Conservation (phyloP, 1,284 basidiomycete genomes). For the Vanrija humicola region DNA sequence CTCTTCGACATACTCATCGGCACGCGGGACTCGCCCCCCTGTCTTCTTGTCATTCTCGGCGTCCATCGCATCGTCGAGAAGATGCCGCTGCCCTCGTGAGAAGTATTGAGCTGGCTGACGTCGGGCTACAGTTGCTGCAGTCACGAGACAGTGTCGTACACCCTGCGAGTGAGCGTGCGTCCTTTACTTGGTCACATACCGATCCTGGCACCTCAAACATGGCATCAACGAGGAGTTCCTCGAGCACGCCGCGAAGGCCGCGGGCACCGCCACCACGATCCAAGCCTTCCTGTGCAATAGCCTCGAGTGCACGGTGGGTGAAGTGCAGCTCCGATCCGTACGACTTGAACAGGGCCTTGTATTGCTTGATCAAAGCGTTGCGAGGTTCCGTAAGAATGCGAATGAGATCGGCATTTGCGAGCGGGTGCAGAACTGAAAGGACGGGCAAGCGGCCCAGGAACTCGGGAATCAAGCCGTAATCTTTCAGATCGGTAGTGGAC, state of each 20-base stretch:
- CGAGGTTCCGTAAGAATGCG: constrained; percentile 85
- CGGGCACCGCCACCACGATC: constrained; percentile 83
- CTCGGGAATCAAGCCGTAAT: constrained; percentile 91
- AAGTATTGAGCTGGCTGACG: constrained; percentile 59
- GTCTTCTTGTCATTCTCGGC: constrained; percentile 51
- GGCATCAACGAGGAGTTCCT: constrained; percentile 75
- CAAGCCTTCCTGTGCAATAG: constrained; percentile 71
- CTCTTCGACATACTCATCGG: constrained; percentile 8
- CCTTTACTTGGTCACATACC: constrained; percentile 57
- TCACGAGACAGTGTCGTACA: constrained; percentile 61
- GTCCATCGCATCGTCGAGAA: constrained; percentile 57
- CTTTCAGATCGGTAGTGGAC: constrained; percentile 63
- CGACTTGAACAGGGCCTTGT: constrained; percentile 64
- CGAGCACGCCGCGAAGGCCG: constrained; percentile 83
- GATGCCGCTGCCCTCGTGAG: constrained; percentile 57
- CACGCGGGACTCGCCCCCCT: not conserved
- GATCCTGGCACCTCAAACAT: constrained; percentile 77
- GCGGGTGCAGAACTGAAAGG: constrained; percentile 72
- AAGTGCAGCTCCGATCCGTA: constrained; percentile 47
- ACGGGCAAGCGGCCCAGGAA: constrained; percentile 88
- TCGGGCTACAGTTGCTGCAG: constrained; percentile 56
- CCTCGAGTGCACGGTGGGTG: constrained; percentile 50
- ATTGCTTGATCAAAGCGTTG: constrained; percentile 85
- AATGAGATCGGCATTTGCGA: constrained; percentile 71
- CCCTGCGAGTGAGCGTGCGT: constrained; percentile 46